Percentiles rank a stretch among this genome's conserved stretches.
Evolutionary conservation across 2,329 filamentous ascomycete genomes (phyloP).

Genomic region (Stenocarpella maydis): DNA sequence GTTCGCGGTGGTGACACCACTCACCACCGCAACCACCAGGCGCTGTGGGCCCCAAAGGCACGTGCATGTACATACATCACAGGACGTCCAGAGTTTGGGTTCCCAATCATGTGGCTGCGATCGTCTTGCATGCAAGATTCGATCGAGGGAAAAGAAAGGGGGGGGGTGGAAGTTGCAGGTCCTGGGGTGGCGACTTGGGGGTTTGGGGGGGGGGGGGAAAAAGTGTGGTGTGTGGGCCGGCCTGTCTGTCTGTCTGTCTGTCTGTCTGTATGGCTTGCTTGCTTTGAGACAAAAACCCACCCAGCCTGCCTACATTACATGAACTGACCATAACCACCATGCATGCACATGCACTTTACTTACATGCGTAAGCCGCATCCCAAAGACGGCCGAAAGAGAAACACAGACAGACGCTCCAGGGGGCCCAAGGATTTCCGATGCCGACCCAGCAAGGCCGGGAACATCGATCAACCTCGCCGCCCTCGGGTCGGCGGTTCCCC

Average conservation of each 20-base stretch:
- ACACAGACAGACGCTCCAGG: neutral
- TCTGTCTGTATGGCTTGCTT: neutral
- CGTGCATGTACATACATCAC: constrained; percentile 18
- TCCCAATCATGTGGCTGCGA: constrained; percentile 22
- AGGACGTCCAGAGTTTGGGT: constrained; percentile 5
- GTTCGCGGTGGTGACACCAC: constrained; percentile 7
- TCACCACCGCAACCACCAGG: neutral
- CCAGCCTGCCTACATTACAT: no score
- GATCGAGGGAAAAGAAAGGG: neutral
- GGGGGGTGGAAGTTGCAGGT: neutral
- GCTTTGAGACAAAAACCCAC: neutral
- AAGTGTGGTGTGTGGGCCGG: neutral
- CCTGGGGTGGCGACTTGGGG: neutral
- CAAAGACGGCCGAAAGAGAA: neutral
- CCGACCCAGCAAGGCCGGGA: constrained; percentile 9
- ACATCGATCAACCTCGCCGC: neutral
- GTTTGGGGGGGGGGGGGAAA: neutral
- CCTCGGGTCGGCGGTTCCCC: constrained; percentile 5
- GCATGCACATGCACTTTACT: constrained; percentile 1
- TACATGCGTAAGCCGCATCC: constrained; percentile 13
- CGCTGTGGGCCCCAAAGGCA: neutral
- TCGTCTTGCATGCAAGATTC: constrained; percentile 24
- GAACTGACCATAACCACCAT: neutral
- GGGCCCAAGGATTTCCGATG: neutral
- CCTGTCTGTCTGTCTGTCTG: neutral